Conservation (phyloP, 257 asterid species). For the Salvia splendens region DNA sequence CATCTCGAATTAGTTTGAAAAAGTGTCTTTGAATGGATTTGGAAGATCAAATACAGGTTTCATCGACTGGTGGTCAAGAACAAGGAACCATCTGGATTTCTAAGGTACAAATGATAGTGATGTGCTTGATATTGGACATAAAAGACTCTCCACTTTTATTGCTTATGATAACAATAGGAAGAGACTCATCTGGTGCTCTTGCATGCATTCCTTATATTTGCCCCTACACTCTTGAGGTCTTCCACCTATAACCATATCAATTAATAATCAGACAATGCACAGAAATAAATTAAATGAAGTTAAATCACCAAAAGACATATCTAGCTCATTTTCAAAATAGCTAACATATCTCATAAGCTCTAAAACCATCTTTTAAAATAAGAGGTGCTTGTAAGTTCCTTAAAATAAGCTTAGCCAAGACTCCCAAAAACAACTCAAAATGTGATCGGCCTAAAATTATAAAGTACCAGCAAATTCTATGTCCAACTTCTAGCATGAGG, state of each 20-base stretch:
- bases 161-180: background rate
- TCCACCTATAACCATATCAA: constrained; percentile 46
- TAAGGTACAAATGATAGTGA: too few relatives aligned
- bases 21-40: too few relatives aligned
- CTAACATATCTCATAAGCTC: background rate
- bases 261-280: too few relatives aligned
- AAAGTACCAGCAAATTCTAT: background rate
- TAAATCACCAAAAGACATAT: background rate
- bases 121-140: background rate
- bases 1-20: too few relatives aligned
- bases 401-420: background rate
- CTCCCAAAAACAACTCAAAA: constrained; percentile 9
- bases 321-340: background rate
- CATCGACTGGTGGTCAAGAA: too few relatives aligned
- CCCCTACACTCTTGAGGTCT: constrained; percentile 65
- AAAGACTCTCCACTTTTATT: background rate
- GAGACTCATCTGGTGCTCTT: constrained; percentile 41
- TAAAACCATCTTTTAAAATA: background rate
- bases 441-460: background rate
- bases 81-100: too few relatives aligned
- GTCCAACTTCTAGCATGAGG: background rate
- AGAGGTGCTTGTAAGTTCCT: background rate
- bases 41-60: too few relatives aligned
- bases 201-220: constrained; percentile 54
- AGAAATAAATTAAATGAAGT: background rate